These are phyloP conservation scores for Pseudohyphozyma bogoriensis DNA, from an alignment of 768 basidiomycete genomes.

Conservation along the genomic window DNA sequence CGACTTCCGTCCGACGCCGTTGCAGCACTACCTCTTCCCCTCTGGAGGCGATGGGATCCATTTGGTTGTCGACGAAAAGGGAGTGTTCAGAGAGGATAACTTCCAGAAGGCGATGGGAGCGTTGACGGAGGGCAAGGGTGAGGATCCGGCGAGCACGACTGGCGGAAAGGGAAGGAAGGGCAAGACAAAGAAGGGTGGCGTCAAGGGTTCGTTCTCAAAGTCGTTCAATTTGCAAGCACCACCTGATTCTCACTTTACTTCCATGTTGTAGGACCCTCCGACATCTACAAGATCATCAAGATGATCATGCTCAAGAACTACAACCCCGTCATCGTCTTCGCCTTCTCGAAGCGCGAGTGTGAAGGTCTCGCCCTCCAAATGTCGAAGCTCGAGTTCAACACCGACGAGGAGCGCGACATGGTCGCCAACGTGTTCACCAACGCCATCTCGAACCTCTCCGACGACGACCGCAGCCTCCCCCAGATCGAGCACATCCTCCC, in stretches of 20 bases:
- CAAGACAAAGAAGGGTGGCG: slow-evolving; percentile 80
- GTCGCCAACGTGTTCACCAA: slow-evolving; percentile 84
- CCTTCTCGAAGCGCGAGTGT: slow-evolving; percentile 96
- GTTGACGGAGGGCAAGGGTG: slow-evolving; percentile 40
- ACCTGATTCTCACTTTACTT: neutral
- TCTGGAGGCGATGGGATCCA: slow-evolving; percentile 94
- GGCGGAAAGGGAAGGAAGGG: slow-evolving; percentile 82
- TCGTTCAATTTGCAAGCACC: neutral
- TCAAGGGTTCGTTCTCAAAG: slow-evolving; percentile 57
- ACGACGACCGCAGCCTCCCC: slow-evolving; percentile 77
- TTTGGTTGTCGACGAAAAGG: slow-evolving; percentile 96
- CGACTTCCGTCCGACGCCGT: slow-evolving; percentile 92
- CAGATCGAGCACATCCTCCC: slow-evolving; percentile 90
- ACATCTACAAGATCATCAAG: slow-evolving; percentile 93
- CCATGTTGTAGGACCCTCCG: slow-evolving; percentile 64
- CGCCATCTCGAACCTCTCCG: slow-evolving; percentile 77
- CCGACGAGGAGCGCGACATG: slow-evolving; percentile 78
- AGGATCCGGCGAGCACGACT: slow-evolving; percentile 64
- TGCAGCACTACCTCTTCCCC: slow-evolving; percentile 97
- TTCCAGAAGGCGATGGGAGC: slow-evolving; percentile 97
- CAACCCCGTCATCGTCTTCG: slow-evolving; percentile 96
- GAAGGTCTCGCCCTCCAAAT: slow-evolving; percentile 81
- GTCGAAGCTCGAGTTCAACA: slow-evolving; percentile 93
- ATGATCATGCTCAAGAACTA: slow-evolving; percentile 98
- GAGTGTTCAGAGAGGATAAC: slow-evolving; percentile 92